Evolutionary conservation across 805 yeast species (phyloP).

Genomic region (Zygosaccharomyces kombuchaensis): DNA sequence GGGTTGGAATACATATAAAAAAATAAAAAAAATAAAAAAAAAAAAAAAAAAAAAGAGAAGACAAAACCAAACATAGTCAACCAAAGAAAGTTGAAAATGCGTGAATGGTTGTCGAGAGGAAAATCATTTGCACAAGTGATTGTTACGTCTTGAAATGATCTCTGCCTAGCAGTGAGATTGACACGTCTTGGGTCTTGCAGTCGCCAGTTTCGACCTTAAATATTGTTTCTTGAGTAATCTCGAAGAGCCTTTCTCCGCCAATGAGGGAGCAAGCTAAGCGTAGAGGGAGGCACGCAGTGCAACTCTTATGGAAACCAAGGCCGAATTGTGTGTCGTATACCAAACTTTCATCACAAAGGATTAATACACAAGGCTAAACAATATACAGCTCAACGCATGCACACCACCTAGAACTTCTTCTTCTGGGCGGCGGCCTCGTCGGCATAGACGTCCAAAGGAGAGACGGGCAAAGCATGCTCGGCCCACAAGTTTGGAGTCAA

Average conservation of each 20-base stretch:
- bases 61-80: neutral
- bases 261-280: too few species aligned
- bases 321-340: too few species aligned
- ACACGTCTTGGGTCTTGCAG: neutral
- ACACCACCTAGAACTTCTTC: slow-evolving; percentile 63
- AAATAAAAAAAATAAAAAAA: slow-evolving; percentile 10
- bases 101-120: slow-evolving; percentile 22
- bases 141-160: slow-evolving; percentile 1
- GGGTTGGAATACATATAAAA: slow-evolving; percentile 7
- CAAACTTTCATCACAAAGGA: neutral
- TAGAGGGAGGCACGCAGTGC: too few species aligned
- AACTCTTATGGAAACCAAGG: too few species aligned
- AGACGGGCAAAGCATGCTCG: slow-evolving; percentile 73
- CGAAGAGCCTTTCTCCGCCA: too few species aligned
- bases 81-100: slow-evolving; percentile 16
- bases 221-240: too few species aligned
- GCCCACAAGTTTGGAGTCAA: slow-evolving; percentile 99
- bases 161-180: neutral
- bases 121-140: slow-evolving; percentile 6
- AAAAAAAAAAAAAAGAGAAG: neutral
- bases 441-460: slow-evolving; percentile 94
- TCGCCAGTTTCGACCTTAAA: too few species aligned
- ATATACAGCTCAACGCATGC: slow-evolving; percentile 1
- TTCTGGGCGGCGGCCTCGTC: slow-evolving; percentile 72
- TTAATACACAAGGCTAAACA: slow-evolving; percentile 4